phyloP scores from a whole-genome alignment of 176 grass and related monocot species.

The barley (Hordeum vulgare) region DNA sequence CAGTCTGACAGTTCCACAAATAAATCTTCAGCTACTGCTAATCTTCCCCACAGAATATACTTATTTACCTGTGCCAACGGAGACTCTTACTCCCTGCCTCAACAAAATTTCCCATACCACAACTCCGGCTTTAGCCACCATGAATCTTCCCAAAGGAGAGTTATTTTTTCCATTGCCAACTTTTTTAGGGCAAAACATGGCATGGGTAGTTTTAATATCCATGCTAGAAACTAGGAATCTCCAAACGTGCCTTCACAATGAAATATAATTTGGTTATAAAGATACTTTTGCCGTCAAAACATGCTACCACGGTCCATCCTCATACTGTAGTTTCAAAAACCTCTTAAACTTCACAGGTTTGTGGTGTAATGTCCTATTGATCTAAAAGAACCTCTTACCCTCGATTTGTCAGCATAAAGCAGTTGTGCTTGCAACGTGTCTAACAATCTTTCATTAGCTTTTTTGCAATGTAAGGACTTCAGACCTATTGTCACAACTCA shows the following conservation, averaged over 20 bases:
- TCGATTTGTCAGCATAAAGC: neutral
- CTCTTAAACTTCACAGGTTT: neutral
- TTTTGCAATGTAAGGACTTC: neutral
- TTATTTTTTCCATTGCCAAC: neutral
- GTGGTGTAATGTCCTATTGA: neutral
- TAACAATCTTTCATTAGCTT: neutral
- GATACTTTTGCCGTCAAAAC: neutral
- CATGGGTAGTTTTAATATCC: neutral
- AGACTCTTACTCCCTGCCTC: neutral
- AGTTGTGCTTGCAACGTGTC: neutral
- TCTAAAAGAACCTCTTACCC: neutral
- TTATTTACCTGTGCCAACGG: neutral
- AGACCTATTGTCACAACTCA: neutral
- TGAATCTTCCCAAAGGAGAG: neutral
- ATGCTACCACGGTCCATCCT: neutral
- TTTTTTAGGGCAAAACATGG: neutral
- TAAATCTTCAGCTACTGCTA: neutral
- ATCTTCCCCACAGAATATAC: neutral
- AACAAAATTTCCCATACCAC: neutral
- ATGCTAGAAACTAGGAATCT: neutral
- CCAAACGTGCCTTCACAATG: neutral
- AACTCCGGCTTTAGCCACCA: neutral
- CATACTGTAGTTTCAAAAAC: neutral
- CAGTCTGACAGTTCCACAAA: neutral
- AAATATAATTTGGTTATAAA: neutral